Percentiles rank a stretch among this genome's conserved stretches.
Evolutionary conservation across 2,329 filamentous ascomycete genomes (phyloP).

Genomic region (Ascosphaera aggregata): DNA sequence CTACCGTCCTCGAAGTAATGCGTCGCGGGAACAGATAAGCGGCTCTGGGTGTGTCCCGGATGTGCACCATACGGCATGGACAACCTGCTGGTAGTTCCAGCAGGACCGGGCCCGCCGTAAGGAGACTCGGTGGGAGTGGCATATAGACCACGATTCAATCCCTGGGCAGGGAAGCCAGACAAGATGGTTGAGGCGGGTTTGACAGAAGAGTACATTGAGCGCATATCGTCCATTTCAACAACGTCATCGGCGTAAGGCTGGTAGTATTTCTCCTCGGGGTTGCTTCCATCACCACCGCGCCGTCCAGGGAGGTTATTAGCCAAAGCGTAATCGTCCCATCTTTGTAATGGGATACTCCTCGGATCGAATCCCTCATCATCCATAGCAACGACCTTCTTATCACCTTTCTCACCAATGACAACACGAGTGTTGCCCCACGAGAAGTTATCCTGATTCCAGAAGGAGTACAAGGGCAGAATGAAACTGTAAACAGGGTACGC

Average conservation of each 20-base stretch:
- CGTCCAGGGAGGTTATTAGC: conserved; percentile 76
- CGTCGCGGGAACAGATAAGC: conserved; percentile 20
- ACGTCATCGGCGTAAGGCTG: conserved; percentile 45
- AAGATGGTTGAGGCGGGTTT: conserved; percentile 69
- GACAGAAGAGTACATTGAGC: conserved; percentile 82
- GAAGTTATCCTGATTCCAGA: conserved; percentile 99
- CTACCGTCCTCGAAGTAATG: no score
- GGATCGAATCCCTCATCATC: conserved; percentile 74
- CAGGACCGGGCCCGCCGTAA: conserved; percentile 30
- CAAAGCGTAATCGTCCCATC: conserved; percentile 90
- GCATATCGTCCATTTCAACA: conserved; percentile 93
- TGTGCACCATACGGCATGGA: conserved; percentile 38
- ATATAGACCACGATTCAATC: conserved; percentile 32
- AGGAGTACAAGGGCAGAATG: conserved; percentile 79
- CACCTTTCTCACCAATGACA: conserved; percentile 81
- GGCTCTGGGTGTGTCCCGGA: conserved; percentile 24
- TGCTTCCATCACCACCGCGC: conserved; percentile 41
- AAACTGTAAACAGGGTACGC: conserved; percentile 90
- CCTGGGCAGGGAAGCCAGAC: conserved; percentile 51
- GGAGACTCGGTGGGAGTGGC: conserved; percentile 68
- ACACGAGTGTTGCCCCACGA: conserved; percentile 97
- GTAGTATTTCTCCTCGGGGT: conserved; percentile 36
- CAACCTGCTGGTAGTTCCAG: conserved; percentile 28
- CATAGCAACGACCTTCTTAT: conserved; percentile 71
- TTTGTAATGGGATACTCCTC: conserved; percentile 73